phyloP scores from a whole-genome alignment of 2,329 filamentous ascomycete species.

The Aspergillus ruber region DNA sequence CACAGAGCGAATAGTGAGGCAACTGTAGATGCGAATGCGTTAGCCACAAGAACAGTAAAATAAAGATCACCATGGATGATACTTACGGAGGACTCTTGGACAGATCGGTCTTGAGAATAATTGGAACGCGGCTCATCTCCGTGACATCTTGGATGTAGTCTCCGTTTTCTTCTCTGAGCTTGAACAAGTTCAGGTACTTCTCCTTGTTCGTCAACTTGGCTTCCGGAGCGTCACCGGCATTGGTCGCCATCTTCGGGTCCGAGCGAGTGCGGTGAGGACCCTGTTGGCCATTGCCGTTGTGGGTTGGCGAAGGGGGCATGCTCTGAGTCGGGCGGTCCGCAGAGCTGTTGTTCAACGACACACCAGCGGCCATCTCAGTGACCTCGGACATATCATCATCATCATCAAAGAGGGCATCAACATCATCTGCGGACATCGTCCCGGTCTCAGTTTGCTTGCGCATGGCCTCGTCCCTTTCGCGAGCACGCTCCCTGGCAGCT shows the following conservation, averaged over 20 bases:
- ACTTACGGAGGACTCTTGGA: conserved; percentile 99
- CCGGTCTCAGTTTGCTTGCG: conserved; percentile 92
- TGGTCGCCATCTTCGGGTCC: conserved; percentile 79
- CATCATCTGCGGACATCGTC: conserved; percentile 86
- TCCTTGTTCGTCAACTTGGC: conserved; percentile 84
- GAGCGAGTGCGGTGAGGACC: conserved; percentile 82
- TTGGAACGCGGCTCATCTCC: conserved; percentile 95
- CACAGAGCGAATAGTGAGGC: conserved; percentile 46
- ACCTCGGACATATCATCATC: conserved; percentile 82
- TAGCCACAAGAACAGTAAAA: conserved; percentile 11
- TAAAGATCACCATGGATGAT: not conserved
- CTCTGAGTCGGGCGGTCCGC: conserved; percentile 88
- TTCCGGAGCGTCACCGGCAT: conserved; percentile 63
- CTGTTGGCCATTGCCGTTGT: conserved; percentile 61
- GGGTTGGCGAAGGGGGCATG: conserved; percentile 83
- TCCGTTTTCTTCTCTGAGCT: conserved; percentile 81
- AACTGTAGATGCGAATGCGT: conserved; percentile 25
- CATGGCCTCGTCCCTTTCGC: conserved; percentile 83
- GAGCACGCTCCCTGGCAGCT: conserved; percentile 70
- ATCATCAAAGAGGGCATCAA: conserved; percentile 92
- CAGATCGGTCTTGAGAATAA: conserved; percentile 96
- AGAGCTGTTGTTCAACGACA: conserved; percentile 63
- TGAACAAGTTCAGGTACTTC: conserved; percentile 88
- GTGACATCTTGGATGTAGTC: conserved; percentile 97
- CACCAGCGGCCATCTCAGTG: conserved; percentile 85